Evolutionary conservation across 306 rosid genomes (phyloP), one percentile per base, ranked within the genome.

Genomic region (Vigna nakashimae): DNA sequence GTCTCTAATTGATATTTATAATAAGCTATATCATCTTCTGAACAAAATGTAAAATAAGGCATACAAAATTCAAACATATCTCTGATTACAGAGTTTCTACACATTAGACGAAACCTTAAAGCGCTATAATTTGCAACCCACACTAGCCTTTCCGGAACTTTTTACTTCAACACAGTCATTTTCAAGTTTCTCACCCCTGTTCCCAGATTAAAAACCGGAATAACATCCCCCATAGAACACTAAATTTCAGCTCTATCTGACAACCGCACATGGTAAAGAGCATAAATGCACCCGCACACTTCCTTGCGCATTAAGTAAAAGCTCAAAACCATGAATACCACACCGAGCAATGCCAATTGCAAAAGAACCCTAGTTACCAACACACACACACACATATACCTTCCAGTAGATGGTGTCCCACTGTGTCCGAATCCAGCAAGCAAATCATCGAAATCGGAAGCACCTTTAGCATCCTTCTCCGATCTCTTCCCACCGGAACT

Each of bases 371-470:
- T 59, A 38, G 24, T 16, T 50, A 60, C 75, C 70, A 45, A 57
- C 53, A 42, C 36, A 50, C 20, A 32, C 20, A 32, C 11, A 66
- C 60, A 10, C 9, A 74, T 40, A 72, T 90, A 96, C 99, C 98
- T 92, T 56, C 81, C 90, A 75, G 80, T 79, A 60, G 87, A 80
- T 34, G 87, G 75, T 28, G 89, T 45, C 59, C 59, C 87, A 65
- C 86, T 73, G 48, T 83, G 81, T 71, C 97, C 93, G 60, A 92
- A 92, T 46, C 97, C 99, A 67, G 96, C 92, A 36, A 94, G 26
- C 82, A 94, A 90, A 84, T 92, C 99, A 83, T 86, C 93, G 18
- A 92, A 91, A 68, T 69, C 88, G 2, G 90, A 65, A 71, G 32
- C 83, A 65, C 83, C 83, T 81, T 75, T 88, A 65, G 67, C 91